Conservation (phyloP, 2,329 filamentous ascomycete species). For the Hirsutella thompsonii region DNA sequence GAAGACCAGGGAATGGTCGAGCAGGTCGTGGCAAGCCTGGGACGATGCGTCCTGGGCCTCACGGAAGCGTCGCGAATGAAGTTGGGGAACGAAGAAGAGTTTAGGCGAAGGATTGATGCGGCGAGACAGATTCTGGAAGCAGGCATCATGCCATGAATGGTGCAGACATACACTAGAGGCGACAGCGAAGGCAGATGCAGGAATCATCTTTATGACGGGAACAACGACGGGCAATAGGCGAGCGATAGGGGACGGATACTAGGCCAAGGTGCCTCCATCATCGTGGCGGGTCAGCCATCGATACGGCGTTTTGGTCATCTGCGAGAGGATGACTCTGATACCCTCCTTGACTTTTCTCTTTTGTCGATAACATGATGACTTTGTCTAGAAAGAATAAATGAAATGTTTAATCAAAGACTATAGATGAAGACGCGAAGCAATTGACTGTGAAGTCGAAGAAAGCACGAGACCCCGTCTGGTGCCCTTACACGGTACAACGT, state of each 20-base stretch:
- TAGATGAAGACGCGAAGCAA: no score
- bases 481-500: no score
- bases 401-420: no score
- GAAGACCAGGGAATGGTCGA: slow-evolving; percentile 51
- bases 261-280: neutral
- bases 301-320: neutral
- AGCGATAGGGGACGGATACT: neutral
- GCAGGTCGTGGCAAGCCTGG: slow-evolving; percentile 44
- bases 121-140: slow-evolving; percentile 65
- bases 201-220: neutral
- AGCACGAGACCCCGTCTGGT: no score
- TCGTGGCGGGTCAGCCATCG: neutral
- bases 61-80: slow-evolving; percentile 40
- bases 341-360: slow-evolving; percentile 9
- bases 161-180: neutral
- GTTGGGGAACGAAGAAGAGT: slow-evolving; percentile 48
- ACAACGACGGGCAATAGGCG: neutral
- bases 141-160: slow-evolving; percentile 8
- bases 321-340: slow-evolving; percentile 9
- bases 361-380: neutral
- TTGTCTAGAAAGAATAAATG: no score
- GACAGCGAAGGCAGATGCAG: neutral
- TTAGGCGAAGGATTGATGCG: slow-evolving; percentile 60
- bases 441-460: no score
- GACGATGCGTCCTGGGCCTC: slow-evolving; percentile 45